A percentile compares a stretch with the other conserved stretches of the same genome.
phyloP scores from a whole-genome alignment of 2,329 filamentous ascomycete species.

The Penicillium sp. region DNA sequence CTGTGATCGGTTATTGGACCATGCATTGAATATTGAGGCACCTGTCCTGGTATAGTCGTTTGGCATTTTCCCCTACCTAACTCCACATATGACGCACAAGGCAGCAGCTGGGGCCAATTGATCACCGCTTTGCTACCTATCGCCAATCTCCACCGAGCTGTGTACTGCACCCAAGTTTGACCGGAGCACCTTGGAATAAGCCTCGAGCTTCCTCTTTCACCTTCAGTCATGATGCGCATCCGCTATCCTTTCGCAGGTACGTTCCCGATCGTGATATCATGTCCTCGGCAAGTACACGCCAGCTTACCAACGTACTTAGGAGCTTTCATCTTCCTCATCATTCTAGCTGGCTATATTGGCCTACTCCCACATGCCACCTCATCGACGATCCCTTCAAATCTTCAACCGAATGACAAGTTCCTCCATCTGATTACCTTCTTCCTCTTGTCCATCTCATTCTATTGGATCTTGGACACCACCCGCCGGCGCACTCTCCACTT shows the following conservation, averaged over 20 bases:
- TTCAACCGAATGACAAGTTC: conserved; percentile 78
- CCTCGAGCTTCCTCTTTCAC: background rate
- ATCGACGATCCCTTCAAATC: conserved; percentile 40
- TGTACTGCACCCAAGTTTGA: background rate
- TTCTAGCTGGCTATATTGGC: conserved; percentile 73
- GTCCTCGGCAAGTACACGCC: conserved; percentile 3
- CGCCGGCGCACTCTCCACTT: conserved; percentile 80
- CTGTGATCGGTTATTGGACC: background rate
- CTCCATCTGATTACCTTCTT: conserved; percentile 88
- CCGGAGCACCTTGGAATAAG: background rate
- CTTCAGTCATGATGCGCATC: conserved; percentile 65
- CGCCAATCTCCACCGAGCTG: background rate
- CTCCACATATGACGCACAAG: conserved; percentile 30
- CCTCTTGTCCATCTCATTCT: conserved; percentile 75
- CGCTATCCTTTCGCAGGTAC: conserved; percentile 82
- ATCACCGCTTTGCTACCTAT: conserved; percentile 9
- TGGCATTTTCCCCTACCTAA: background rate
- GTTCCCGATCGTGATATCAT: conserved; percentile 28
- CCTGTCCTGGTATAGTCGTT: background rate
- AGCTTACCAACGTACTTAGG: conserved; percentile 45
- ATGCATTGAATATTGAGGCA: background rate
- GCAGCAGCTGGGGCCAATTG: conserved; percentile 18
- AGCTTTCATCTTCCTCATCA: conserved; percentile 61
- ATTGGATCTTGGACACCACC: conserved; percentile 93
- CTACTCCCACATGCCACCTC: conserved; percentile 55